phyloP scores from a whole-genome alignment of 306 rosid species.

The Prinsepia uniflora region DNA sequence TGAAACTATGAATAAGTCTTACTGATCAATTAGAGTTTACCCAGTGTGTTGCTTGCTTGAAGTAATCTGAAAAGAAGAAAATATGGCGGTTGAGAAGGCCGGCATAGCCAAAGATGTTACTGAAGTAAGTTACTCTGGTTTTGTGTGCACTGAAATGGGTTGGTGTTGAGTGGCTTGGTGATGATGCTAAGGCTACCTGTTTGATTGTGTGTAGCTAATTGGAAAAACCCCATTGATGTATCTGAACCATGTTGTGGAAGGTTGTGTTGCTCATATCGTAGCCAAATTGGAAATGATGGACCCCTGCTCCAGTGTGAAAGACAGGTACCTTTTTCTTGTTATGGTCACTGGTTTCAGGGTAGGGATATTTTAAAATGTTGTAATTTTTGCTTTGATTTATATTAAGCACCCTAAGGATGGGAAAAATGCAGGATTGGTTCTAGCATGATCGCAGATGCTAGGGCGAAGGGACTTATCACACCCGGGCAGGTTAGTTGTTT shows the following conservation, averaged over 20 bases:
- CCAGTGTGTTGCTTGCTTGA: slow-evolving; percentile 14
- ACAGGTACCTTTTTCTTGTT: slow-evolving; percentile 39
- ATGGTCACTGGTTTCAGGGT: neutral
- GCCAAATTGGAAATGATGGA: slow-evolving; percentile 74
- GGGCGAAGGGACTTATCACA: slow-evolving; percentile 60
- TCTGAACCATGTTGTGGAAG: slow-evolving; percentile 53
- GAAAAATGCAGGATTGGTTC: slow-evolving; percentile 56
- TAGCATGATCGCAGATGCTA: slow-evolving; percentile 81
- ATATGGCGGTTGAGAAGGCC: slow-evolving; percentile 51
- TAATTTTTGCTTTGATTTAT: slow-evolving; percentile 1
- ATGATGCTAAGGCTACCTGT: slow-evolving; percentile 7
- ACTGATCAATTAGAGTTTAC: too few relatives aligned
- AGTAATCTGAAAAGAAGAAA: slow-evolving; percentile 26
- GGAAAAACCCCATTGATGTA: slow-evolving; percentile 80
- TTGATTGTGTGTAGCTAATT: slow-evolving; percentile 43
- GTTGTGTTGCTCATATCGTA: slow-evolving; percentile 65
- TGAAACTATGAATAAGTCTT: neutral
- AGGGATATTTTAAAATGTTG: neutral
- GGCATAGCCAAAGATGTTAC: slow-evolving; percentile 72
- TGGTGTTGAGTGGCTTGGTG: slow-evolving; percentile 9
- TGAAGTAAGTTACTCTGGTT: slow-evolving; percentile 42
- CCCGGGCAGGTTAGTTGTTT: slow-evolving; percentile 61
- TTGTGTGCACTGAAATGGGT: neutral
- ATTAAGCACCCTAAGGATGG: slow-evolving; percentile 8
- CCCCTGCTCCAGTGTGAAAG: slow-evolving; percentile 79